These are phyloP conservation scores for Hypoxylon sp. DNA, from an alignment of 2,329 filamentous ascomycete species.

Conservation along the genomic window DNA sequence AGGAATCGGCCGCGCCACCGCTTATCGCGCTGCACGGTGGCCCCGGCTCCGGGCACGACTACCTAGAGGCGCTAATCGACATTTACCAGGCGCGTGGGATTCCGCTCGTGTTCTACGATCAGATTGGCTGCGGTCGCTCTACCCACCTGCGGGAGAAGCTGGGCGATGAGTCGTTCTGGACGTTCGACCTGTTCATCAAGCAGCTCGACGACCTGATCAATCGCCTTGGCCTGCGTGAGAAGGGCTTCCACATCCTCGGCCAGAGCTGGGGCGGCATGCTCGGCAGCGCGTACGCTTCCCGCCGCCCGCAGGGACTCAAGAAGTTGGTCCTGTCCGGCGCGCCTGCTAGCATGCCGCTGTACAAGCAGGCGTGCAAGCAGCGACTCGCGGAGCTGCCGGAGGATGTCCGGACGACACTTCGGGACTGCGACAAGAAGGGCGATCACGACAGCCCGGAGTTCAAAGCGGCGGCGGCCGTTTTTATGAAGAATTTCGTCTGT, in stretches of 20 bases:
- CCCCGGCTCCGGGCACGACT: slow-evolving; percentile 65
- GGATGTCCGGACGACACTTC: slow-evolving; percentile 37
- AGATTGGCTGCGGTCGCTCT: slow-evolving; percentile 63
- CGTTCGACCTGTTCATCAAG: slow-evolving; percentile 43
- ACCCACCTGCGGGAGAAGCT: slow-evolving; percentile 61
- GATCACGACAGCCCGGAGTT: slow-evolving; percentile 45
- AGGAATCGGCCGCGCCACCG: slow-evolving; percentile 49
- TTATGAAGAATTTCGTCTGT: slow-evolving; percentile 40
- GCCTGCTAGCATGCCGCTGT: slow-evolving; percentile 46
- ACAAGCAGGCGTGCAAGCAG: slow-evolving; percentile 34
- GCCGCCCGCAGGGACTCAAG: slow-evolving; percentile 37
- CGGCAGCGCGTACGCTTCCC: slow-evolving; percentile 34
- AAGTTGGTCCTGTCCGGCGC: slow-evolving; percentile 45
- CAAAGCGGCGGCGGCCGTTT: slow-evolving; percentile 36
- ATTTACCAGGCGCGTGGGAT: slow-evolving; percentile 52
- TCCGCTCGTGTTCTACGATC: slow-evolving; percentile 62
- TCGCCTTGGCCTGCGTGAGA: slow-evolving; percentile 31
- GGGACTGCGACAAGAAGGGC: slow-evolving; percentile 38
- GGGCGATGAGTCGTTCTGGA: slow-evolving; percentile 50
- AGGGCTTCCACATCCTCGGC: slow-evolving; percentile 40
- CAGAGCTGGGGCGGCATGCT: slow-evolving; percentile 48
- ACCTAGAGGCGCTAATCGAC: slow-evolving; percentile 71
- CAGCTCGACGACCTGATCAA: slow-evolving; percentile 46
- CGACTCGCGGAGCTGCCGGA: slow-evolving; percentile 42
- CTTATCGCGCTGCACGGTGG: slow-evolving; percentile 43